Evolutionary conservation across 1,284 basidiomycete genomes (phyloP), one percentile per base, ranked within the genome.

Genomic region (Mycosarcoma mackinlayi): DNA sequence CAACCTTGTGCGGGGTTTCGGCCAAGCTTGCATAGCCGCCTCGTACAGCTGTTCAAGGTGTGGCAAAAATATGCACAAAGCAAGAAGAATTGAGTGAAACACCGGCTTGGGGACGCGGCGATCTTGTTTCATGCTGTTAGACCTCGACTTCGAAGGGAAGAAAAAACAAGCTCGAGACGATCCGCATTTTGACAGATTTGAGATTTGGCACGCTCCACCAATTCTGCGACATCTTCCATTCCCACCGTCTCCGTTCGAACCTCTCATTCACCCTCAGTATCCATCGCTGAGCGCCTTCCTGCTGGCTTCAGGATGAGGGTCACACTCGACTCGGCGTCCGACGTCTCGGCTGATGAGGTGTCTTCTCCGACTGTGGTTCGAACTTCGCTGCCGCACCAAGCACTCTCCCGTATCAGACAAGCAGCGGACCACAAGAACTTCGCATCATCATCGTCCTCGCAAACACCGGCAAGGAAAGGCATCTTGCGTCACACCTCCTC

Each of bases 401-500:
- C 28, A 8, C 16, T 23, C 6, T 13, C 19, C 27, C 31, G 31
- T 16, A 21, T 24, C 24, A 47, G 25, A 27, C 25, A 39, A 18
- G 38, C 19, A 4, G 31, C 58, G 34, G 41, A 56, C 3, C 57
- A 40, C 21, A 47, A 40, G 19, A 66, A 66, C 53, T 60, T 56
- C 31, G 56, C 62, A 7, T 58, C 65, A 0, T 49, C 59, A 2
- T 59, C 59, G 13, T 47, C 59, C 24, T 21, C 60, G 5, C 57
- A 34, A 21, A 60, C 56, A 1, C 56, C 63, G 0, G 42, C 61
- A 21, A 38, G 54, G 3, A 70, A 57, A 23, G 67, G 67, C 11
- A 70, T 70, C 14, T 30, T 70, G 13, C 67, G 67, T 4, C 62
- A 64, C n/a, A 56, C 56, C 0, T 52, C 63, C 2, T 66, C 63